A percentile compares a stretch with the other conserved stretches of the same genome.
phyloP scores from a whole-genome alignment of 2,329 filamentous ascomycete species.

The Onygenales sp. region DNA sequence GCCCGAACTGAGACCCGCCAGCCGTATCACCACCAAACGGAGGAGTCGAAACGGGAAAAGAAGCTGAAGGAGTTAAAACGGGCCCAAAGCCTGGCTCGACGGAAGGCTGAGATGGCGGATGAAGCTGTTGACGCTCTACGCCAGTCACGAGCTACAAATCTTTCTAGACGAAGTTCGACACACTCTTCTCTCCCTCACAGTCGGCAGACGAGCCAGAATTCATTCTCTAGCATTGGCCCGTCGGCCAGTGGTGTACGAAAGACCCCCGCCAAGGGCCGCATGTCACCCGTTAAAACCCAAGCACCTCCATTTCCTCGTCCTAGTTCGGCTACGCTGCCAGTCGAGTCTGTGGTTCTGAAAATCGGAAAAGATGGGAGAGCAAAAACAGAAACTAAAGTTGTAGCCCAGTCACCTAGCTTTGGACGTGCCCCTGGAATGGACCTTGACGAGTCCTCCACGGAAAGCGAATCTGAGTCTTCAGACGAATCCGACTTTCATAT shows the following conservation, averaged over 20 bases:
- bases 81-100: conserved; percentile 20
- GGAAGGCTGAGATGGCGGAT: conserved; percentile 17
- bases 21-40: conserved; percentile 40
- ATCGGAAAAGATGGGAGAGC: conserved; percentile 40
- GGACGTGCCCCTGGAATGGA: conserved; percentile 27
- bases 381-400: conserved; percentile 35
- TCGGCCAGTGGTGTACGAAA: conserved; percentile 30
- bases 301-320: conserved; percentile 24
- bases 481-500: conserved; percentile 31
- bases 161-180: conserved; percentile 31
- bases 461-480: conserved; percentile 30
- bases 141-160: conserved; percentile 18
- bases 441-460: conserved; percentile 33
- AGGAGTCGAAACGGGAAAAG: conserved; percentile 36
- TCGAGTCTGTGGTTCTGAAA: conserved; percentile 35
- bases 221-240: conserved; percentile 15
- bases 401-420: conserved; percentile 21
- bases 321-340: conserved; percentile 23
- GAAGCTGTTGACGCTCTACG: conserved; percentile 21
- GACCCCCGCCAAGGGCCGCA: conserved; percentile 33
- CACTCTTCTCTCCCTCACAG: conserved; percentile 22
- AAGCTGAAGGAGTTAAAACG: conserved; percentile 25
- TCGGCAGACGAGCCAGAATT: conserved; percentile 20
- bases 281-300: conserved; percentile 31
- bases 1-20: conserved; percentile 24